Evolutionary conservation across 2,329 filamentous ascomycete species (phyloP).

Genomic region (Claviceps sp.): DNA sequence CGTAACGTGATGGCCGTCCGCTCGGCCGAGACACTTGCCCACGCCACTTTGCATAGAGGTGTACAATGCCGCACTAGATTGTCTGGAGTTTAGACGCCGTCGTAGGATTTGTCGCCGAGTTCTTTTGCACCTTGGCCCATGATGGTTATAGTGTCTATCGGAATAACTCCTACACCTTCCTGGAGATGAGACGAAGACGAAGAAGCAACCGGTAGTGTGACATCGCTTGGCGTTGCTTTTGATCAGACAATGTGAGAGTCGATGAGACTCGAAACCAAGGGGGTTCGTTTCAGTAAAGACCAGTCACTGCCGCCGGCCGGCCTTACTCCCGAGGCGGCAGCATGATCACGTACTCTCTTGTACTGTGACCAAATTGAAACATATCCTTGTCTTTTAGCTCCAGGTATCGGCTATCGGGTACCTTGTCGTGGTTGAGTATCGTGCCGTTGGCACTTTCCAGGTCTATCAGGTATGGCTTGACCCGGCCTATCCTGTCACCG

Average conservation of each 20-base stretch:
- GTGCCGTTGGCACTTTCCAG: conserved; percentile 90
- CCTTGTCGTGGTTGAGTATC: conserved; percentile 57
- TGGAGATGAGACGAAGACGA: not conserved
- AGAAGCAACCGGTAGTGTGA: not conserved
- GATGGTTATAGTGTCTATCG: not conserved
- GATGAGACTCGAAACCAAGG: not conserved
- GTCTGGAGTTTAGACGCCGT: not conserved
- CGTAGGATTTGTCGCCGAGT: not conserved
- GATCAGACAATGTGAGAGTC: not conserved
- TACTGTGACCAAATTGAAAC: conserved; percentile 73
- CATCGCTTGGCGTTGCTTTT: not conserved
- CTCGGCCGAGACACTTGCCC: not conserved
- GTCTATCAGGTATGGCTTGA: conserved; percentile 84
- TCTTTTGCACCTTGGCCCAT: not conserved
- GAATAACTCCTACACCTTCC: not conserved
- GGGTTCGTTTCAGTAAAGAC: not conserved
- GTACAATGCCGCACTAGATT: not conserved
- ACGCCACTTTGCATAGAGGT: not conserved
- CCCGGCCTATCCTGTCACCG: conserved; percentile 66
- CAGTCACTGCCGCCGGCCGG: not conserved
- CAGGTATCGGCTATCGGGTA: conserved; percentile 67
- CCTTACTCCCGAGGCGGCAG: conserved; percentile 39
- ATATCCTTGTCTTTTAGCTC: conserved; percentile 85
- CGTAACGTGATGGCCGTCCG: not conserved
- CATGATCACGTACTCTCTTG: conserved; percentile 93